A percentile compares a stretch with the other conserved stretches of the same genome.
phyloP scores from a whole-genome alignment of 106 monocot genomes.

The Dioscorea zingiberensis region DNA sequence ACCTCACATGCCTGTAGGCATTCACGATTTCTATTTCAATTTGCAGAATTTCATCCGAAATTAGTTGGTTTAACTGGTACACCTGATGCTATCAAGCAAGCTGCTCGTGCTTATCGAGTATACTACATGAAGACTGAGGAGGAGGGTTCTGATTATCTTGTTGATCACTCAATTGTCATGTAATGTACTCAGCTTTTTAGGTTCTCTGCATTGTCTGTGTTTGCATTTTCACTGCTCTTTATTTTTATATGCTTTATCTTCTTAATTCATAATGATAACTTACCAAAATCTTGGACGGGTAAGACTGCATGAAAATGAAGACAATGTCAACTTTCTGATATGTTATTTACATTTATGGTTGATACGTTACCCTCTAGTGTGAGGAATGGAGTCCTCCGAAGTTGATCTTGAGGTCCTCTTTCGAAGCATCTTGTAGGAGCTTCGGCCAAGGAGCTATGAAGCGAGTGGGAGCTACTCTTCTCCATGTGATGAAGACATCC shows the following conservation, averaged over 20 bases:
- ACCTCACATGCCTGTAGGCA: no score
- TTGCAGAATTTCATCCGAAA: conserved; percentile 83
- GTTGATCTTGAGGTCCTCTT: no score
- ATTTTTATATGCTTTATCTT: not conserved
- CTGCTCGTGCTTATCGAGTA: conserved; percentile 89
- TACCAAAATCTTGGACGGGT: not conserved
- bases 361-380: no score
- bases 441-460: no score
- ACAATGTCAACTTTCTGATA: no score
- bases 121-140: conserved; percentile 99
- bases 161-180: conserved; percentile 99
- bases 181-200: conserved; percentile 9
- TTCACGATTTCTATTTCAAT: not conserved
- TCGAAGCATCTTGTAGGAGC: no score
- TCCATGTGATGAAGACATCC: no score
- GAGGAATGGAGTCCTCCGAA: no score
- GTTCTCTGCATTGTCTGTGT: not conserved
- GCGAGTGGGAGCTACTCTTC: no score
- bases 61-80: conserved; percentile 90
- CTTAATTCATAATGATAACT: not conserved
- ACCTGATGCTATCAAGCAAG: conserved; percentile 53
- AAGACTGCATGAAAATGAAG: not conserved
- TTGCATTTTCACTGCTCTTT: not conserved
- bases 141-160: conserved; percentile 90
- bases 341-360: no score